A percentile compares a stretch with the other conserved stretches of the same genome.
Evolutionary conservation across 306 rosid genomes (phyloP).

Genomic region (Lathyrus sativus): DNA sequence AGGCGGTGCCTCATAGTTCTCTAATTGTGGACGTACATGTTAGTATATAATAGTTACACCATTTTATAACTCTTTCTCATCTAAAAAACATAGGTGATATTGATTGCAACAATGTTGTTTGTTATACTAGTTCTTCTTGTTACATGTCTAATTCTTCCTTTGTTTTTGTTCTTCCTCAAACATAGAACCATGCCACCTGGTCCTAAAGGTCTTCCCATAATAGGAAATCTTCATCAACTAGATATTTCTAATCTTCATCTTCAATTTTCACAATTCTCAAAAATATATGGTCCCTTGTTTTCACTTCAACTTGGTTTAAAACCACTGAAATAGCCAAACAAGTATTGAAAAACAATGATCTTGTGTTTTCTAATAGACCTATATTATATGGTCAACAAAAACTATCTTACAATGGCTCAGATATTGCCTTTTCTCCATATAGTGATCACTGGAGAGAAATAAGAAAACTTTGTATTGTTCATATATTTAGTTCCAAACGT

Average conservation of each 20-base stretch:
- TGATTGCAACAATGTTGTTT: slow-evolving; percentile 1
- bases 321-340: slow-evolving; percentile 13
- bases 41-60: too few relatives aligned
- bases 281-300: slow-evolving; percentile 44
- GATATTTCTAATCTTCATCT: slow-evolving; percentile 3
- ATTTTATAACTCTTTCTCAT: too few relatives aligned
- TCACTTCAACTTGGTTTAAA: slow-evolving; percentile 40
- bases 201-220: slow-evolving; percentile 52
- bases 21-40: too few relatives aligned
- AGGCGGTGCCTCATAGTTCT: too few relatives aligned
- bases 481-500: slow-evolving; percentile 4
- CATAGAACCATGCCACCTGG: slow-evolving; percentile 26
- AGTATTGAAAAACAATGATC: slow-evolving; percentile 30
- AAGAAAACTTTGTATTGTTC: background rate
- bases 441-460: background rate
- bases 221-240: slow-evolving; percentile 50
- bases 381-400: background rate
- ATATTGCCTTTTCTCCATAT: background rate
- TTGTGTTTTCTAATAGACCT: slow-evolving; percentile 34
- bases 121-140: background rate
- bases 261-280: slow-evolving; percentile 33
- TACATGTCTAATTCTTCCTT: background rate
- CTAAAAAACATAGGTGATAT: background rate
- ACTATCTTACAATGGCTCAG: slow-evolving; percentile 39
- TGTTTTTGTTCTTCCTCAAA: background rate